Evolutionary conservation across 1,139 yeast genomes (phyloP).

Genomic region (Debaryomyces subglobosus): DNA sequence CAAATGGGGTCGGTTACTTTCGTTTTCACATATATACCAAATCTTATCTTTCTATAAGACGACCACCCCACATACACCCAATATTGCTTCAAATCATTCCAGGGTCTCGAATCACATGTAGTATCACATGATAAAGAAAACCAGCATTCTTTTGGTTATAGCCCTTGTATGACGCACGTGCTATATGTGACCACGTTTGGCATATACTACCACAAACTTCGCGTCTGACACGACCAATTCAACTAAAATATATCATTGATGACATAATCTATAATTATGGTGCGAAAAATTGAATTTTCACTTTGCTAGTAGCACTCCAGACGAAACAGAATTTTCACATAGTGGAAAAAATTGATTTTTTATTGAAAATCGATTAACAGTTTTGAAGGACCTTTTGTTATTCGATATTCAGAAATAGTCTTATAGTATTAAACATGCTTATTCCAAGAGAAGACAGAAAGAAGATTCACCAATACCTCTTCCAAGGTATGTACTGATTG

Average conservation of each 20-base stretch:
- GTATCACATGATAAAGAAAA: no score
- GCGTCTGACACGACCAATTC: neutral
- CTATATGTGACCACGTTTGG: neutral
- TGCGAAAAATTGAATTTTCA: constrained; percentile 5
- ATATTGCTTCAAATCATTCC: no score
- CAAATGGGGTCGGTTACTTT: no score
- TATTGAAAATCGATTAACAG: constrained; percentile 3
- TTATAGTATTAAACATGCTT: constrained; percentile 66
- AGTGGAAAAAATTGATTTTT: constrained; percentile 9
- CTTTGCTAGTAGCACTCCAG: neutral
- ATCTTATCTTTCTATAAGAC: no score
- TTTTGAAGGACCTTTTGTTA: constrained; percentile 11
- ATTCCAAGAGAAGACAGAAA: constrained; percentile 99
- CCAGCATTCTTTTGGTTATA: no score
- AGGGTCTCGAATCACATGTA: no score
- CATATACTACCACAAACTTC: neutral
- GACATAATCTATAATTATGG: neutral
- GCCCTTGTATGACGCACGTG: neutral
- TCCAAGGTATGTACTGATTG: constrained; percentile 77
- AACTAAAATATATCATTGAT: neutral
- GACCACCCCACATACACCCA: no score
- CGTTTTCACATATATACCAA: no score
- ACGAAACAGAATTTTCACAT: constrained; percentile 7
- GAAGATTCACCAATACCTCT: constrained; percentile 98
- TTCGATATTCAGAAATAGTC: constrained; percentile 11